Base-by-base conservation (phyloP, 495 filamentous ascomycete species). In the Neurospora sp. region DNA sequence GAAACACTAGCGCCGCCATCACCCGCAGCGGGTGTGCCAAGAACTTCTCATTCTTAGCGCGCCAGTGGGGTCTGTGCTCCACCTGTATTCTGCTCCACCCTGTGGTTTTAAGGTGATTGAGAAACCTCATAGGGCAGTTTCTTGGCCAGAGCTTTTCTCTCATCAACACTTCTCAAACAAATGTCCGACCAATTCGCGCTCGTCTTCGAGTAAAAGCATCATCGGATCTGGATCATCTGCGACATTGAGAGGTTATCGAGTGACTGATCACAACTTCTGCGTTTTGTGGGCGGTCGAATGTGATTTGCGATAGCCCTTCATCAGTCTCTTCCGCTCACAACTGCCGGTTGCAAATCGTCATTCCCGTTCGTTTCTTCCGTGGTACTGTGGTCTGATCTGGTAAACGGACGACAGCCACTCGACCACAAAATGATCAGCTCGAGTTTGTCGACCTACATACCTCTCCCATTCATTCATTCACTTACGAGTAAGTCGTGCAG, bases 1-100 rank as follows among this genome's bases (percentile, higher is more conserved):
- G 77, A 80, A 79, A 80, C 78, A 75, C 78, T 80, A 77, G 78
- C 77, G 77, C 73, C 7, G 70, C 54, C 54, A 62, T 76, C 74
- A 74, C 73, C 72, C 72, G 71, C 75, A 74, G 49, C 31, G 31
- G 20, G 23, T 27, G 5, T 60, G 49, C 49, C 49, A 27, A 27
- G 20, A 31, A 37, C 74, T 71, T 62, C 35, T 71, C 71, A 20
- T 38, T 14, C 40, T 14, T 31, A 49, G 71, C 71, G 38, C 39
- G 39, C 7, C 10, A 7, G 41, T 54, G 71, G 71, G 42, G 41
- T 44, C 18, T n/a, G 41, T 44, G 41, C 41, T 44, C 41, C 41
- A 44, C 41, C 16, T n/a, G 7, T n/a, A 14, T 8, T n/a, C 16
- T n/a, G 16, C 16, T 60, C 49, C 49, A 60, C 20, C 49, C 49